Percentiles rank a stretch among this genome's conserved stretches.
These are phyloP conservation scores for Penicillium psychrofluorescens DNA, from an alignment of 495 filamentous ascomycete genomes.

Conservation along the genomic window DNA sequence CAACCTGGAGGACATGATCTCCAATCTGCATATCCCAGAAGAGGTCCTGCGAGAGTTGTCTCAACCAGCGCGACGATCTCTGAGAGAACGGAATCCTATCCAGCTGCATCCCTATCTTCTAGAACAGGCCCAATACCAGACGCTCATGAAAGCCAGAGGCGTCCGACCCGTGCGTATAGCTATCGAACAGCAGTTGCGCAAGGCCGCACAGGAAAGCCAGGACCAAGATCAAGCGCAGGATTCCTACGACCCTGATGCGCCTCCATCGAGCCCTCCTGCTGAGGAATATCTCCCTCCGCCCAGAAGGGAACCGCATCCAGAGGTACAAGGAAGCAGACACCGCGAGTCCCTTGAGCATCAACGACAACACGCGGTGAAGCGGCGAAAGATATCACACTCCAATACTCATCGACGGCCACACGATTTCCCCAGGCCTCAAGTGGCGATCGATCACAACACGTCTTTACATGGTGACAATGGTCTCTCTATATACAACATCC, in stretches of 20 bases:
- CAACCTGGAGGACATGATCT: slow-evolving; percentile 9
- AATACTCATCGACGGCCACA: slow-evolving; percentile 4
- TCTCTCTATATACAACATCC: slow-evolving; percentile 20
- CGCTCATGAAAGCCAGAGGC: slow-evolving; percentile 52
- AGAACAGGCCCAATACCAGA: slow-evolving; percentile 60
- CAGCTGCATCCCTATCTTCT: slow-evolving; percentile 67
- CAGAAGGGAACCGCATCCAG: slow-evolving; percentile 6
- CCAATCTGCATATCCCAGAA: slow-evolving; percentile 21
- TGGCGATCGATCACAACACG: slow-evolving; percentile 20
- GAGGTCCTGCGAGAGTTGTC: slow-evolving; percentile 24
- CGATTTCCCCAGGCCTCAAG: slow-evolving; percentile 7
- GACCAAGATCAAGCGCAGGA: slow-evolving; percentile 40
- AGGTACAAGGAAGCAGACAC: background rate
- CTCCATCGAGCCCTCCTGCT: slow-evolving; percentile 27
- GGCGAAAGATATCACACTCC: slow-evolving; percentile 25
- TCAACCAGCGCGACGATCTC: slow-evolving; percentile 30
- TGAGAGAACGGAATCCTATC: slow-evolving; percentile 66
- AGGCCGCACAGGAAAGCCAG: slow-evolving; percentile 49
- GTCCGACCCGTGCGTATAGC: slow-evolving; percentile 54
- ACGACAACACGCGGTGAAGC: slow-evolving; percentile 15
- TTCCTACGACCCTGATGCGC: slow-evolving; percentile 15
- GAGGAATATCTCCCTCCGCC: slow-evolving; percentile 14
- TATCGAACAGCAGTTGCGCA: slow-evolving; percentile 14
- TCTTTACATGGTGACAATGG: slow-evolving; percentile 3
- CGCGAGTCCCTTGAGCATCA: background rate